A percentile compares a stretch with the other conserved stretches of the same genome.
These are phyloP conservation scores for Heliosperma pusillum DNA, from an alignment of 148 eudicot genomes.

Conservation along the genomic window DNA sequence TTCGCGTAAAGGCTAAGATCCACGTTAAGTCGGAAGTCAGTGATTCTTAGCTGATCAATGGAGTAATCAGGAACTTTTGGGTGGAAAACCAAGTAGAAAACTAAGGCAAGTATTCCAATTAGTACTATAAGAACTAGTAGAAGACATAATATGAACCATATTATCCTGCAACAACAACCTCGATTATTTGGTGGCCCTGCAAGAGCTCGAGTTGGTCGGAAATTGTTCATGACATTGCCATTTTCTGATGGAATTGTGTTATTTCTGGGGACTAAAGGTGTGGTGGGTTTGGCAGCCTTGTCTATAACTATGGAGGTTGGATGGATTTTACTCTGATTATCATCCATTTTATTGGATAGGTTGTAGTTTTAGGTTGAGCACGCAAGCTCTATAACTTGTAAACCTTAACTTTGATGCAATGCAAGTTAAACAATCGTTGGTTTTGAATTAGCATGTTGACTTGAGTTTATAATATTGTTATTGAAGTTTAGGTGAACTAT, in stretches of 20 bases:
- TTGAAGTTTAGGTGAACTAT: slow-evolving; percentile 21
- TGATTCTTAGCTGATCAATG: slow-evolving; percentile 52
- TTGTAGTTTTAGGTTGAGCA: neutral
- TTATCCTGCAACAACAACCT: slow-evolving; percentile 43
- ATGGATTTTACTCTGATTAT: slow-evolving; percentile 23
- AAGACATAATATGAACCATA: slow-evolving; percentile 60
- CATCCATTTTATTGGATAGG: slow-evolving; percentile 10
- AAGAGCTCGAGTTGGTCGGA: neutral
- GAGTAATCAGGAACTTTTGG: slow-evolving; percentile 86
- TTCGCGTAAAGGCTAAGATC: slow-evolving; percentile 76
- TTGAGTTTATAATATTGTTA: neutral
- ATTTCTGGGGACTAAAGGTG: slow-evolving; percentile 3
- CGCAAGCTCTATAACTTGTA: neutral
- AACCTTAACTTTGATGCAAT: slow-evolving; percentile 11
- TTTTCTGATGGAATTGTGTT: slow-evolving; percentile 6
- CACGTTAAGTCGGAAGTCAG: slow-evolving; percentile 58
- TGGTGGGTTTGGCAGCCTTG: slow-evolving; percentile 7
- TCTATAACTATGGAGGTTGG: slow-evolving; percentile 15
- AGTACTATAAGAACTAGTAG: slow-evolving; percentile 38
- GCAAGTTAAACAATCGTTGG: slow-evolving; percentile 9
- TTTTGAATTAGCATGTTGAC: slow-evolving; percentile 15
- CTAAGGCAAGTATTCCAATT: slow-evolving; percentile 37
- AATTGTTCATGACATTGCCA: neutral
- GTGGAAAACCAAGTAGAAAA: slow-evolving; percentile 55
- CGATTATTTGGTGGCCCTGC: slow-evolving; percentile 27